These are phyloP conservation scores for Ascochyta viciae-villosae DNA, from an alignment of 2,329 filamentous ascomycete genomes.

Conservation along the genomic window DNA sequence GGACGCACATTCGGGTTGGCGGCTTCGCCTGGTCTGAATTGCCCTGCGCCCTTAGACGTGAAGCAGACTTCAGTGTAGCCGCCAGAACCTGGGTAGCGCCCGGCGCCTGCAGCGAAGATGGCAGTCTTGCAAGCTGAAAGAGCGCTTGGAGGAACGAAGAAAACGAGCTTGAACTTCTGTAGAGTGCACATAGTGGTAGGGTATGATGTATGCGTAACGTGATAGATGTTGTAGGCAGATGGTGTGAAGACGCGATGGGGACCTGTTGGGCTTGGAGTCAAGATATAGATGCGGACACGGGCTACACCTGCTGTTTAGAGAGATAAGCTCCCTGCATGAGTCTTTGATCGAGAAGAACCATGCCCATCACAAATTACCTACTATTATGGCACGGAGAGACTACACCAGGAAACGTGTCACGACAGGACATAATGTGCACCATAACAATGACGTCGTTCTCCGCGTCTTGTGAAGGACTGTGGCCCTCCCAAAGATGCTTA, in stretches of 20 bases:
- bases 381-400: no score
- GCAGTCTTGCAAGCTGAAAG: conserved; percentile 52
- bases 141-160: conserved; percentile 51
- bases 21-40: conserved; percentile 68
- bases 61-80: conserved; percentile 55
- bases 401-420: no score
- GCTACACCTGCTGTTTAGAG: conserved; percentile 2
- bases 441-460: not conserved
- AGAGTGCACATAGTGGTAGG: conserved; percentile 12
- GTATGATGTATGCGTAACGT: not conserved
- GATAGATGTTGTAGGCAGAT: not conserved
- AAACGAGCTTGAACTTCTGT: conserved; percentile 53
- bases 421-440: not conserved
- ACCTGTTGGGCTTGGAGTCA: not conserved
- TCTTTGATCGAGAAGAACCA: no score
- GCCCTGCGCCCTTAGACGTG: conserved; percentile 62
- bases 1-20: conserved; percentile 63
- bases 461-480: no score
- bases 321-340: not conserved
- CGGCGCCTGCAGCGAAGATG: conserved; percentile 56
- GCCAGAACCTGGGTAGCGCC: conserved; percentile 50
- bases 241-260: not conserved
- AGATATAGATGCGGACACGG: not conserved
- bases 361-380: no score
- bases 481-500: no score